phyloP scores from a whole-genome alignment of 2,329 filamentous ascomycete species.

The Trichophaea hybrida region DNA sequence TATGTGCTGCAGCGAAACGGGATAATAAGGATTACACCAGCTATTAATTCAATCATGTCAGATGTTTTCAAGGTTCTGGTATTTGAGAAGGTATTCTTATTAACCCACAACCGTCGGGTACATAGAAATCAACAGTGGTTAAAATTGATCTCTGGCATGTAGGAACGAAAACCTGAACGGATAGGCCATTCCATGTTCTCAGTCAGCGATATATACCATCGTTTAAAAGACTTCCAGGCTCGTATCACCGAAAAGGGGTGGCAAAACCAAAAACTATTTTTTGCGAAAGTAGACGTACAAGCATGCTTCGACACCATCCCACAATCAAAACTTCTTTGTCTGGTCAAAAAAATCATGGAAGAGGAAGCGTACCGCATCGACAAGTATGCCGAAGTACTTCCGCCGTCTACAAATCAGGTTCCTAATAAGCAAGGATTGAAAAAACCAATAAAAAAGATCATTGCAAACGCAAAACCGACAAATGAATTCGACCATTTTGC shows the following conservation, averaged over 20 bases:
- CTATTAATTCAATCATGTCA: conserved; percentile 55
- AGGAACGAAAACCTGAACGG: conserved; percentile 40
- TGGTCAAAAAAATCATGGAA: conserved; percentile 44
- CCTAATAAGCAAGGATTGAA: conserved; percentile 12
- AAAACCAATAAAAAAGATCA: conserved; percentile 32
- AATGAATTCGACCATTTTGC: conserved; percentile 28
- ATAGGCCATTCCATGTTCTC: conserved; percentile 75
- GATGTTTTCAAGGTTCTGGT: conserved; percentile 66
- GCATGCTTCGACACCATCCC: conserved; percentile 94
- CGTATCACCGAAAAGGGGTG: conserved; percentile 32
- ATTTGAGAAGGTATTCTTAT: conserved; percentile 51
- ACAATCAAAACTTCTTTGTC: conserved; percentile 53
- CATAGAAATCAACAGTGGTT: background rate
- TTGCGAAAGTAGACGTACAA: conserved; percentile 84
- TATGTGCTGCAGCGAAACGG: conserved; percentile 34
- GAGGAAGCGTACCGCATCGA: conserved; percentile 53
- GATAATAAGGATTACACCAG: conserved; percentile 29
- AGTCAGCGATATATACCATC: conserved; percentile 61
- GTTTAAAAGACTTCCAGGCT: conserved; percentile 54
- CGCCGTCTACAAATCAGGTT: conserved; percentile 29
- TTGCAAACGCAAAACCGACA: conserved; percentile 21
- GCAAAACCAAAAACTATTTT: conserved; percentile 45
- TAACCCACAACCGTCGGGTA: background rate
- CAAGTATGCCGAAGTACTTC: conserved; percentile 59
- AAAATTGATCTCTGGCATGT: background rate